A percentile compares a stretch with the other conserved stretches of the same genome.
These are phyloP conservation scores for Setomelanomma holmii DNA, from an alignment of 2,329 filamentous ascomycete species.

Conservation along the genomic window DNA sequence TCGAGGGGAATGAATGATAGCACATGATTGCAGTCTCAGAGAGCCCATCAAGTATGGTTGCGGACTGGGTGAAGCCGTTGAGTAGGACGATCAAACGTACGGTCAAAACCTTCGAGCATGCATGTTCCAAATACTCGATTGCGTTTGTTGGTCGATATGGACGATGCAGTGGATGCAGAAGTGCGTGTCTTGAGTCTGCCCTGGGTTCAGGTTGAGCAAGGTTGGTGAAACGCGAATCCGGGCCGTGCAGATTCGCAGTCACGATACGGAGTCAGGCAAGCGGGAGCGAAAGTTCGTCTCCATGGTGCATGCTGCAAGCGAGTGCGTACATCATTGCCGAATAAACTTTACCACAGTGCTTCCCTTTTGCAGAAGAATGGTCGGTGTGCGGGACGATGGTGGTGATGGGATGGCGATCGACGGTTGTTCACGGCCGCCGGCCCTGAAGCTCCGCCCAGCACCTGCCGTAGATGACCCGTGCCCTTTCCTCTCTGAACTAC, in stretches of 20 bases:
- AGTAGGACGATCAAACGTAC: neutral
- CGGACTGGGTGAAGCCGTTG: neutral
- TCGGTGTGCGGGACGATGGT: too few relatives aligned
- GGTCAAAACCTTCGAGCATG: neutral
- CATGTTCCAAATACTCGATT: neutral
- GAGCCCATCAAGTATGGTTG: neutral
- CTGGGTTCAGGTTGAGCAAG: neutral
- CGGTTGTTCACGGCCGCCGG: too few relatives aligned
- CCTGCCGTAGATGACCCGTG: too few relatives aligned
- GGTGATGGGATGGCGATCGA: too few relatives aligned
- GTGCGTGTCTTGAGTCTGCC: neutral
- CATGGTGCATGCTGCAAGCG: too few relatives aligned
- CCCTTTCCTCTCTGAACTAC: too few relatives aligned
- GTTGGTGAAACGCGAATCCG: neutral
- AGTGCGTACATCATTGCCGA: too few relatives aligned
- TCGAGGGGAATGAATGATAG: neutral
- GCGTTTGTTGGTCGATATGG: neutral
- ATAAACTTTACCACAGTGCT: too few relatives aligned
- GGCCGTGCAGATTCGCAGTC: neutral
- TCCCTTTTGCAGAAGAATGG: too few relatives aligned
- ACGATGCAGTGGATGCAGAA: neutral
- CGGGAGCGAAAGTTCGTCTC: too few relatives aligned
- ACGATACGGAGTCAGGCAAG: too few relatives aligned
- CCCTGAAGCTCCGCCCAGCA: too few relatives aligned
- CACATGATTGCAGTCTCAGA: neutral